Conservation (phyloP, 1,139 yeast species). For the Zygosaccharomyces pseudobailii region DNA sequence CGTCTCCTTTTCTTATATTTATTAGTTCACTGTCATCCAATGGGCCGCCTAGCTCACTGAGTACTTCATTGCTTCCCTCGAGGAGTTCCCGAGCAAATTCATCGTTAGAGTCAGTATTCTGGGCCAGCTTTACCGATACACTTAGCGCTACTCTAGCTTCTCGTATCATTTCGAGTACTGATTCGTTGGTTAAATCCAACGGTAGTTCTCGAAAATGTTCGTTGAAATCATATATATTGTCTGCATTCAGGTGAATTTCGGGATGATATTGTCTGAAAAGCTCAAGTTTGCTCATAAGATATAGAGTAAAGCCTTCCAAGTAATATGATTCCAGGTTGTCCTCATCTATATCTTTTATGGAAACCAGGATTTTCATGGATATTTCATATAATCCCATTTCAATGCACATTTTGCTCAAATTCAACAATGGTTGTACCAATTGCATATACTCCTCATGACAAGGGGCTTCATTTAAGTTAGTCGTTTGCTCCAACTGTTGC, state of each 20-base stretch:
- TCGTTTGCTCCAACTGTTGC: slow-evolving; percentile 44
- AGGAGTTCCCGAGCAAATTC: slow-evolving; percentile 54
- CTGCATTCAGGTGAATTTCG: slow-evolving; percentile 22
- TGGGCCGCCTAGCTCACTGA: slow-evolving; percentile 57
- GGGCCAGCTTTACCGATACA: slow-evolving; percentile 46
- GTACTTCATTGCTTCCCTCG: slow-evolving; percentile 46
- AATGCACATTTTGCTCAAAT: slow-evolving; percentile 66
- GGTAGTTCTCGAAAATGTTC: slow-evolving; percentile 50
- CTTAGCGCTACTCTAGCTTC: slow-evolving; percentile 55
- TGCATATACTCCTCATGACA: slow-evolving; percentile 53
- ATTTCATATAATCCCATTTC: slow-evolving; percentile 70
- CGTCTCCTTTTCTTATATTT: slow-evolving; percentile 43
- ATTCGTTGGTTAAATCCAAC: slow-evolving; percentile 33
- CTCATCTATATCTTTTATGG: slow-evolving; percentile 74
- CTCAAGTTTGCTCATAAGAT: slow-evolving; percentile 50
- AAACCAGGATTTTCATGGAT: slow-evolving; percentile 56
- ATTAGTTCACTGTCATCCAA: slow-evolving; percentile 33
- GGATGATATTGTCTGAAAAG: slow-evolving; percentile 26
- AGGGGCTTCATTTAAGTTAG: slow-evolving; percentile 38
- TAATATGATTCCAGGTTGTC: slow-evolving; percentile 75
- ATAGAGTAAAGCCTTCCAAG: slow-evolving; percentile 72
- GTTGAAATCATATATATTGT: slow-evolving; percentile 34
- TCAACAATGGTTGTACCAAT: slow-evolving; percentile 61
- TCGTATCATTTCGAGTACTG: slow-evolving; percentile 36
- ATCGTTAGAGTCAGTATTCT: slow-evolving; percentile 35